phyloP scores from a whole-genome alignment of 2,329 filamentous ascomycete genomes.

The Cladophialophora bantiana region DNA sequence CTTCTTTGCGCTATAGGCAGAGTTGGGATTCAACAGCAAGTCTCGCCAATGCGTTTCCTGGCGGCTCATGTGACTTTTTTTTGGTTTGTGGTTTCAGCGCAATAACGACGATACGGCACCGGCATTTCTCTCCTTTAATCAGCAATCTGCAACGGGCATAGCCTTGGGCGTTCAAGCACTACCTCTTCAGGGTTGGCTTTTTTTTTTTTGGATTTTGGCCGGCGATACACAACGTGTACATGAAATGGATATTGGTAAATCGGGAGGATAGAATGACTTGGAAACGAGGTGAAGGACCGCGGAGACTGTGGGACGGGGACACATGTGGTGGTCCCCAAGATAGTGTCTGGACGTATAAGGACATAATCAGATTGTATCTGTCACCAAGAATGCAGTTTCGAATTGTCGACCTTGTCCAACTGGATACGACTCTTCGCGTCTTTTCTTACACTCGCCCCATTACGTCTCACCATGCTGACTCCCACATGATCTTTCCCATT shows the following conservation, averaged over 20 bases:
- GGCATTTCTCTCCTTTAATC: slow-evolving; percentile 38
- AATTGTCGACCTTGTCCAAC: not conserved
- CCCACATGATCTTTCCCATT: not conserved
- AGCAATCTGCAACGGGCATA: slow-evolving; percentile 36
- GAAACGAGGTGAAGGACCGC: not conserved
- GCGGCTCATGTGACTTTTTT: slow-evolving; percentile 20
- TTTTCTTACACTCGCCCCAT: not conserved
- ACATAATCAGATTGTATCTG: slow-evolving; percentile 15
- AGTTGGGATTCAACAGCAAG: not conserved
- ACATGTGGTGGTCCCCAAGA: not conserved
- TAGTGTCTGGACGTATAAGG: slow-evolving; percentile 14
- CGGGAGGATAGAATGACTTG: slow-evolving; percentile 12
- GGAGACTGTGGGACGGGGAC: not conserved
- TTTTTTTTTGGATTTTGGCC: not conserved
- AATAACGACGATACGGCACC: slow-evolving; percentile 37
- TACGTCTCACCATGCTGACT: slow-evolving; percentile 4
- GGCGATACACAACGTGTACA: slow-evolving; percentile 24
- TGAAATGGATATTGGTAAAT: slow-evolving; percentile 19
- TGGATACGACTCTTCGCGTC: not conserved
- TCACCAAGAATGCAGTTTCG: not conserved
- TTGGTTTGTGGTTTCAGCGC: slow-evolving; percentile 19
- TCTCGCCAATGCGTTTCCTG: slow-evolving; percentile 6
- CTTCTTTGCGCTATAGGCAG: slow-evolving; percentile 28
- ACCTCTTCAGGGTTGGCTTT: slow-evolving; percentile 2
- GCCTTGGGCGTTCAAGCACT: slow-evolving; percentile 32